Conservation (phyloP, 139 green algal genomes). For the Micractinium conductrix region DNA sequence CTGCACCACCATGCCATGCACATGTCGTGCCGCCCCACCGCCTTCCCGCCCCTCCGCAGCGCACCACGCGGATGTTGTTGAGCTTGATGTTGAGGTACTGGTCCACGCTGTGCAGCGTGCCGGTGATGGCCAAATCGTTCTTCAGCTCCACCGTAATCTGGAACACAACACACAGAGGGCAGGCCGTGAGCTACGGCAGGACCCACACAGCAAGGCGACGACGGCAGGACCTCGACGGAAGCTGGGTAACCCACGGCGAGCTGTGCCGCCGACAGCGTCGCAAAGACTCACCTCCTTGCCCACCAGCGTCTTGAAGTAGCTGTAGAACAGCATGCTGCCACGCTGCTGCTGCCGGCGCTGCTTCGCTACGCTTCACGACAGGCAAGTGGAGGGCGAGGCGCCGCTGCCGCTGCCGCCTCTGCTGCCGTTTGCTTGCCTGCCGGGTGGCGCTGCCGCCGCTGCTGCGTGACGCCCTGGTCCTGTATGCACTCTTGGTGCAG, state of each 20-base stretch:
- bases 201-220: too few relatives aligned
- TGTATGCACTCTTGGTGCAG: too few relatives aligned
- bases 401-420: neutral
- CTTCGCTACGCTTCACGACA: neutral
- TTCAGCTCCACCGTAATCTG: constrained; percentile 99
- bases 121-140: constrained; percentile 97
- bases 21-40: too few relatives aligned
- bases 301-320: constrained; percentile 94
- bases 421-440: neutral
- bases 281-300: constrained; percentile 91
- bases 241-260: too few relatives aligned
- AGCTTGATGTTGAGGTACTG: constrained; percentile 99
- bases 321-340: constrained; percentile 88
- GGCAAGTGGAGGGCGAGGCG: too few relatives aligned
- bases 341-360: neutral
- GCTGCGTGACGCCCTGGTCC: neutral
- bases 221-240: too few relatives aligned
- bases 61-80: constrained; percentile 67
- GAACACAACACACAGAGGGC: too few relatives aligned
- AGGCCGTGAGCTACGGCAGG: too few relatives aligned
- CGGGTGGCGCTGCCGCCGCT: too few relatives aligned
- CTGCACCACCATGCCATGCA: too few relatives aligned
- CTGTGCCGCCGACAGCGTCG: too few relatives aligned
- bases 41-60: too few relatives aligned
- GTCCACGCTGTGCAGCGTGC: constrained; percentile 96